These are phyloP conservation scores for Alternaria longipes DNA, from an alignment of 2,329 filamentous ascomycete species.

Conservation along the genomic window DNA sequence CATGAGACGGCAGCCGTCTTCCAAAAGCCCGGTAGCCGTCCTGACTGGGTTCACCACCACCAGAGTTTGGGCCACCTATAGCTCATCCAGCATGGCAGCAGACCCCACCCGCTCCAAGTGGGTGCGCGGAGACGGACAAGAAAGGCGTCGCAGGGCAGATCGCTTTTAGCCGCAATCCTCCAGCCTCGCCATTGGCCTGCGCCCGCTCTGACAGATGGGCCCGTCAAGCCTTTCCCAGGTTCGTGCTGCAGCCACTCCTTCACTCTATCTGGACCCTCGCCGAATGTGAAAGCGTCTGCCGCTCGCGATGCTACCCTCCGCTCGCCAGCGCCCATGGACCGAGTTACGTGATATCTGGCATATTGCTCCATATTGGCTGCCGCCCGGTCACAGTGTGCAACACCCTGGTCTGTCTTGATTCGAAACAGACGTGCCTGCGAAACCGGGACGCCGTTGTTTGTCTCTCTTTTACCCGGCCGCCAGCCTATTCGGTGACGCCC, in stretches of 20 bases:
- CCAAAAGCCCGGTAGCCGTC: constrained; percentile 37
- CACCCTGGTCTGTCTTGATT: constrained; percentile 37
- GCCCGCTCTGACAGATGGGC: constrained; percentile 20
- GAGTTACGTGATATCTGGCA: constrained; percentile 46
- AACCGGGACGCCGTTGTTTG: constrained; percentile 44
- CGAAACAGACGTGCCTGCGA: constrained; percentile 44
- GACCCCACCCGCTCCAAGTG: constrained; percentile 10
- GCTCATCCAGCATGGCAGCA: constrained; percentile 8
- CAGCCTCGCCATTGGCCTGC: constrained; percentile 21
- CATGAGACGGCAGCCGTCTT: constrained; percentile 36
- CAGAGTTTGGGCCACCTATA: constrained; percentile 4
- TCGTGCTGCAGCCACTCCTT: constrained; percentile 23
- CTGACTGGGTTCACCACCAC: constrained; percentile 22
- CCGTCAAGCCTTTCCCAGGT: constrained; percentile 12
- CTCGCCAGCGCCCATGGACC: constrained; percentile 31
- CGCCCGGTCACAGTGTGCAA: constrained; percentile 44
- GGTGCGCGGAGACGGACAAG: constrained; percentile 24
- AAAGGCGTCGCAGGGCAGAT: constrained; percentile 28
- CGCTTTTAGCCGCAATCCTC: constrained; percentile 23
- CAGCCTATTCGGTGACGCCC: constrained; percentile 43
- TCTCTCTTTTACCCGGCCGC: constrained; percentile 45
- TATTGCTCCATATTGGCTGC: constrained; percentile 47
- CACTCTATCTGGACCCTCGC: constrained; percentile 26
- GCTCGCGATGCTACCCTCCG: constrained; percentile 34
- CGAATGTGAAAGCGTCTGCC: constrained; percentile 22